Base-by-base conservation (phyloP, 2,329 filamentous ascomycete genomes). In the Juglanconis sp. region DNA sequence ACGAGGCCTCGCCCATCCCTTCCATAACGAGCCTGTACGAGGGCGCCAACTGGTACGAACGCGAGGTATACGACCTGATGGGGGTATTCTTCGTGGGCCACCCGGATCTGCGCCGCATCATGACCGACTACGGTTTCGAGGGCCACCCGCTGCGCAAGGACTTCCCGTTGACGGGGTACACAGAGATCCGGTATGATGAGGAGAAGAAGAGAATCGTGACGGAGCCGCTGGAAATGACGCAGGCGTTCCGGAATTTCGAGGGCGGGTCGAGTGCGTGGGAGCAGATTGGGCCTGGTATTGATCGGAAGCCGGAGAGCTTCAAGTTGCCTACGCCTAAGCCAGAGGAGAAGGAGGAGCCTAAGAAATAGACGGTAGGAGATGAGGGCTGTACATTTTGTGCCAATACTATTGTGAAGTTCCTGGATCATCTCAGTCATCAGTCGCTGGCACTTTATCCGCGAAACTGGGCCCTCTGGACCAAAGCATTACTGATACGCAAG, bases 151-250 rank as follows among this genome's bases (percentile, higher is more conserved):
- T 99, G 73, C 87, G 96, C 72, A 99, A 99, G 81, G 95, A 99
- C 74, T 99, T 99, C 81, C 95, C 95, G 30, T 79, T 99, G 74
- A 97, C 95, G 2, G 95, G 95, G 52, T 99, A 99, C 81, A 99
- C 95, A 38, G 96, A 99, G 81, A 89, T 99, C 68, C 86, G 95
- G 72, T 99, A 96, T 73, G 95, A 99, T 68, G 95, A 99, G 79
- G 96, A 99, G 84, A 99, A 97, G 90, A 99, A 99, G 87, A 87
- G 95, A 64, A 97, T 99, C 73, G 94, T 99, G 63, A 94, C 96
- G 36, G 96, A 99, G 82, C 95, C 96, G 46, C 82, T 99, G 53
- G 95, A 99, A 81, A 85, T 99, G 77, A 98, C 95, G 13, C 95
- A 99, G 78, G 95, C 96, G 7, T 99, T 96, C 87, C 88, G 95